Percentiles rank a stretch among this genome's conserved stretches.
Conservation (phyloP, 306 rosid genomes). For the Benincasa hispida region DNA sequence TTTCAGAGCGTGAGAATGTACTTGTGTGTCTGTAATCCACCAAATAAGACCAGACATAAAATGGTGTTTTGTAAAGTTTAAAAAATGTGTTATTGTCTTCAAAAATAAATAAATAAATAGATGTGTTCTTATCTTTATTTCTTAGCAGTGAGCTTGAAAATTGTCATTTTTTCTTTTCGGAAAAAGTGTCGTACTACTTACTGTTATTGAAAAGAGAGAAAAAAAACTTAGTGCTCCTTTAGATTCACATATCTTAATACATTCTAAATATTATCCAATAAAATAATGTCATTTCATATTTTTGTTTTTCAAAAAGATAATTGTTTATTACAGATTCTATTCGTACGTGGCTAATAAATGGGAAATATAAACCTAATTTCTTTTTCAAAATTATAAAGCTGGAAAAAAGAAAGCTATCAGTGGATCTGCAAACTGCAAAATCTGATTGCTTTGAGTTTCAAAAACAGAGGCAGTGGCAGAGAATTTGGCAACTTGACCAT, state of each 20-base stretch:
- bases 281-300: too few species aligned
- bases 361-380: too few species aligned
- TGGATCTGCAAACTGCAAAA: neutral
- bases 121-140: neutral
- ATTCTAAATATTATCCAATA: too few species aligned
- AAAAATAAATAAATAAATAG: too few species aligned
- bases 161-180: too few species aligned
- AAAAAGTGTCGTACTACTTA: neutral
- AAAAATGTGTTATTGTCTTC: neutral
- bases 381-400: too few species aligned
- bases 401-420: neutral
- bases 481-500: neutral
- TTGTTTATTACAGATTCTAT: too few species aligned
- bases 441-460: neutral
- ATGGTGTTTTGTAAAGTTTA: neutral
- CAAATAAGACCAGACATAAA: neutral
- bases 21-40: neutral
- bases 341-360: too few species aligned
- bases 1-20: neutral
- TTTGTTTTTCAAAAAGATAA: too few species aligned
- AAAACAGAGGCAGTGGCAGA: neutral
- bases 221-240: too few species aligned
- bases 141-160: too few species aligned
- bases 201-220: neutral
- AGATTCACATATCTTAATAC: too few species aligned